These are phyloP conservation scores for maize (Zea mays) DNA, from an alignment of 176 grass and related monocot genomes.

Conservation along the genomic window Zm-B73-REFERENCE-NAM-5.0 NC_050098.1:233727501-233728000, in stretches of 20 bases:
- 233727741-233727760: conserved; percentile 80
- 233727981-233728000: conserved; percentile 76
- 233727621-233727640: conserved; percentile 13
- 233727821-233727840: conserved; percentile 71
- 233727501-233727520: conserved; percentile 90
- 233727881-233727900: conserved; percentile 30
- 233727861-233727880: conserved; percentile 24
- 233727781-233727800: conserved; percentile 60
- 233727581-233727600: conserved; percentile 18
- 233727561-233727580: conserved; percentile 46
- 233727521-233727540: conserved; percentile 63
- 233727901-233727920: conserved; percentile 56
- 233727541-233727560: conserved; percentile 62
- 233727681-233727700: conserved; percentile 38
- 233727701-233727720: conserved; percentile 39
- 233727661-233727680: conserved; percentile 38
- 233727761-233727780: conserved; percentile 72
- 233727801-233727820: conserved; percentile 70
- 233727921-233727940: conserved; percentile 76
- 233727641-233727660: conserved; percentile 12
- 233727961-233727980: conserved; percentile 50
- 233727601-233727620: conserved; percentile 31
- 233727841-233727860: background rate
- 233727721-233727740: conserved; percentile 79
- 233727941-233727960: conserved; percentile 61